A percentile compares a stretch with the other conserved stretches of the same genome.
These are phyloP conservation scores for Synchytrium microbalum DNA, from an alignment of 371 early-diverging fungal genomes.

Conservation along the genomic window DNA sequence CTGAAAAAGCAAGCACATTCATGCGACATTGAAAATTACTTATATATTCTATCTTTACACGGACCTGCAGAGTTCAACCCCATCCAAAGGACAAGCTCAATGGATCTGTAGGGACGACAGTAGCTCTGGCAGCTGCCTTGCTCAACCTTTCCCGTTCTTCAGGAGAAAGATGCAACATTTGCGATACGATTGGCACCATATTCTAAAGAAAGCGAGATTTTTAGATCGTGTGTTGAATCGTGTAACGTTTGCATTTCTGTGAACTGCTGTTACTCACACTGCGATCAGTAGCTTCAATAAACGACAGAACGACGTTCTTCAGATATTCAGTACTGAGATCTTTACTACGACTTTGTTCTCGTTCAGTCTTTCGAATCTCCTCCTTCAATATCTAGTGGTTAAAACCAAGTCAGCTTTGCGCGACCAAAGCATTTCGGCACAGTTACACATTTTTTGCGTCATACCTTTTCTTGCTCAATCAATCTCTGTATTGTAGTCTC, in stretches of 20 bases:
- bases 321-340: slow-evolving; percentile 27
- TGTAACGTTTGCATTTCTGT: too few species aligned
- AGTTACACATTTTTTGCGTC: not conserved
- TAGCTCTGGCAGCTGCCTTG: not conserved
- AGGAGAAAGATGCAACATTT: not conserved
- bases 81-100: not conserved
- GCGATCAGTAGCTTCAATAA: slow-evolving; percentile 18
- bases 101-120: not conserved
- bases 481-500: slow-evolving; percentile 21
- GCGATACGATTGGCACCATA: not conserved
- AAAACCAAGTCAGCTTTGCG: not conserved
- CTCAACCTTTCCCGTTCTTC: not conserved
- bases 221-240: not conserved
- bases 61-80: not conserved
- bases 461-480: slow-evolving; percentile 17
- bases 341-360: slow-evolving; percentile 19
- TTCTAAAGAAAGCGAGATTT: not conserved
- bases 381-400: slow-evolving; percentile 22
- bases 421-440: not conserved
- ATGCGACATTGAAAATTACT: too few species aligned
- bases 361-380: slow-evolving; percentile 21
- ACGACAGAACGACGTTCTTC: slow-evolving; percentile 29
- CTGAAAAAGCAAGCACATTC: too few species aligned
- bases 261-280: not conserved
- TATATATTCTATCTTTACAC: too few species aligned